phyloP scores from a whole-genome alignment of 176 grass and related monocot genomes.

The Musa schizocarpa region DNA sequence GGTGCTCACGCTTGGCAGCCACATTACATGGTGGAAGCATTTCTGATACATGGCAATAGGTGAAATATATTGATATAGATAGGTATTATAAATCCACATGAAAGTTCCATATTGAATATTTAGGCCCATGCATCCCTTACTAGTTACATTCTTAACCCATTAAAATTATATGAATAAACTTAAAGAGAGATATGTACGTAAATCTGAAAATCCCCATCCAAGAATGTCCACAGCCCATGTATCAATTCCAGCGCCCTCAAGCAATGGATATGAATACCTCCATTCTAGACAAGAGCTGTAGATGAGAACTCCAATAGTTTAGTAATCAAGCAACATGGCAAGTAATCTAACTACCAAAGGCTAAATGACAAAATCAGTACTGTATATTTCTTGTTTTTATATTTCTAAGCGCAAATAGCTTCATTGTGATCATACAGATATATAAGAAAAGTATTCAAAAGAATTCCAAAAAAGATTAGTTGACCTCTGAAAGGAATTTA shows the following conservation, averaged over 20 bases:
- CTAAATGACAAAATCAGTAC: background rate
- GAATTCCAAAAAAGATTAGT: too few species aligned
- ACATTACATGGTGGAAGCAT: slow-evolving; percentile 62
- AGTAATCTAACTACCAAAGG: background rate
- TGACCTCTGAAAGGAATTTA: too few species aligned
- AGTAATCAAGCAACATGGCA: background rate
- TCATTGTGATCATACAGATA: too few species aligned
- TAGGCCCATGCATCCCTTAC: background rate
- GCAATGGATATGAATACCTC: slow-evolving; percentile 78
- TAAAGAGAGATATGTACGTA: slow-evolving; percentile 35
- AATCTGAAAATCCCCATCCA: slow-evolving; percentile 96
- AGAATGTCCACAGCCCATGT: slow-evolving; percentile 92
- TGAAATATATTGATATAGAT: slow-evolving; percentile 16
- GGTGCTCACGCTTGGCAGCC: slow-evolving; percentile 63
- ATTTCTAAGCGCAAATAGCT: too few species aligned
- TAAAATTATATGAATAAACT: background rate
- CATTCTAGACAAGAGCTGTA: slow-evolving; percentile 98
- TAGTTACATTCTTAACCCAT: background rate
- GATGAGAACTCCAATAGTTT: slow-evolving; percentile 25
- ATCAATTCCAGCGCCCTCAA: slow-evolving; percentile 82
- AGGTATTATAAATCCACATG: slow-evolving; percentile 7
- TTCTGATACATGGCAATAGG: slow-evolving; percentile 27
- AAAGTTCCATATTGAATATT: background rate
- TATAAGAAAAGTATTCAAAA: too few species aligned
- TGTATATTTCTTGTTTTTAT: too few species aligned